A percentile compares a stretch with the other conserved stretches of the same genome.
Conservation (phyloP, 768 basidiomycete species). For the Lactifluus echinatus region DNA sequence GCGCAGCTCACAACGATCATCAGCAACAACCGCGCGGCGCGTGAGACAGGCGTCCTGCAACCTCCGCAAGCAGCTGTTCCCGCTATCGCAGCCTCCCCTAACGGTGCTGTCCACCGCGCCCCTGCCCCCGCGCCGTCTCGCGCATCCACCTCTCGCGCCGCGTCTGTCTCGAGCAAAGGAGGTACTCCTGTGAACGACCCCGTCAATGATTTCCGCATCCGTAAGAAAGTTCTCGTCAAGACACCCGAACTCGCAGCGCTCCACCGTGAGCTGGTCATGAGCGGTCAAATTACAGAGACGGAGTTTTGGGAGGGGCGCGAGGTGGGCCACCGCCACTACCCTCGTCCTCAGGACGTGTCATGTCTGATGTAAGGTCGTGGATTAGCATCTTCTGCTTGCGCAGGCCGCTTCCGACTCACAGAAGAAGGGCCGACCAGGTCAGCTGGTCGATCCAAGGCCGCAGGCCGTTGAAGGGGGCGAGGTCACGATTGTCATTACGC, state of each 20-base stretch:
- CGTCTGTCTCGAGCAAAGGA: slow-evolving; percentile 47
- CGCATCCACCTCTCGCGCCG: slow-evolving; percentile 49
- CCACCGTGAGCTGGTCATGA: slow-evolving; percentile 83
- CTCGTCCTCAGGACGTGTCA: slow-evolving; percentile 16
- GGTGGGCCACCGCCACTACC: slow-evolving; percentile 36
- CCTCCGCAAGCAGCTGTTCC: slow-evolving; percentile 17
- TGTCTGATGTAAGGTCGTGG: slow-evolving; percentile 23
- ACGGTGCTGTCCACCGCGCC: slow-evolving; percentile 21
- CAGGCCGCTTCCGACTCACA: slow-evolving; percentile 67
- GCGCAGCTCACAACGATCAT: slow-evolving; percentile 69
- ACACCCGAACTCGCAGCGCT: slow-evolving; percentile 71
- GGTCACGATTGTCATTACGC: slow-evolving; percentile 83
- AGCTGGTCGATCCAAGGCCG: slow-evolving; percentile 82
- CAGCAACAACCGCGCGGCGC: slow-evolving; percentile 49
- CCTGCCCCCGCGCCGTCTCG: slow-evolving; percentile 31
- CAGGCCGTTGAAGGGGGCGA: slow-evolving; percentile 79
- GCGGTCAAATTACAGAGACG: slow-evolving; percentile 75
- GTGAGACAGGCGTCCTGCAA: slow-evolving; percentile 12
- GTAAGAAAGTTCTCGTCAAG: slow-evolving; percentile 71
- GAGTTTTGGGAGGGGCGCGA: slow-evolving; percentile 98
- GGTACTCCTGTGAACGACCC: slow-evolving; percentile 54
- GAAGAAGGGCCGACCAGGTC: slow-evolving; percentile 73
- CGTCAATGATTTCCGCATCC: slow-evolving; percentile 58
- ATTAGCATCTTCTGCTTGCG: slow-evolving; percentile 65
- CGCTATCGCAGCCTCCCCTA: slow-evolving; percentile 23